Conservation (phyloP, 352 stramenopile species). For the Pythium apleroticum region DNA sequence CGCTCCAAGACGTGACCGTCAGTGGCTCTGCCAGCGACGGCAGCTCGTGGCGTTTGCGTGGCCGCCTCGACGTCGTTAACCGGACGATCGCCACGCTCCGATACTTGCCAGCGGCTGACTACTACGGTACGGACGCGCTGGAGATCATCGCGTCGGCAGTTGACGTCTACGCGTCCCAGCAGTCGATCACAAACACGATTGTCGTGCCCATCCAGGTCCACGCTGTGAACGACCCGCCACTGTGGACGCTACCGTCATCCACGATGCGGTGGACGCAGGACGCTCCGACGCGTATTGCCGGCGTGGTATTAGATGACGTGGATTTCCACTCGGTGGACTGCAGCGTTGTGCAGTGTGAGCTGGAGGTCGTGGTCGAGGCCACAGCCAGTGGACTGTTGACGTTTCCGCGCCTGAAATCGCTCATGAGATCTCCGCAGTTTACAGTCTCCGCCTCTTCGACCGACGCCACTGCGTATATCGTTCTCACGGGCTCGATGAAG, state of each 20-base stretch:
- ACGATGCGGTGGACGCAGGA: slow-evolving; percentile 7
- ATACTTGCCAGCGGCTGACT: slow-evolving; percentile 45
- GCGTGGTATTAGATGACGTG: slow-evolving; percentile 49
- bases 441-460: slow-evolving; percentile 1
- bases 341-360: slow-evolving; percentile 30
- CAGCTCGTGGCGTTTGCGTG: slow-evolving; percentile 16
- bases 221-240: slow-evolving; percentile 55
- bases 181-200: slow-evolving; percentile 29
- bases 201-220: slow-evolving; percentile 40
- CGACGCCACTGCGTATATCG: slow-evolving; percentile 29
- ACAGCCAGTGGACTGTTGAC: slow-evolving; percentile 28
- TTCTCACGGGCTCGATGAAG: slow-evolving; percentile 32
- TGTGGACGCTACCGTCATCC: slow-evolving; percentile 41
- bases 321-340: slow-evolving; percentile 35
- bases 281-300: slow-evolving; percentile 31
- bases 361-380: slow-evolving; percentile 58
- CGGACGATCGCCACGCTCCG: slow-evolving; percentile 31
- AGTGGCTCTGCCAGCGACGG: slow-evolving; percentile 12
- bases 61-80: slow-evolving; percentile 37
- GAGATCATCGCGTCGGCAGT: slow-evolving; percentile 37
- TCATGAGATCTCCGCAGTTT: not conserved
- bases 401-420: slow-evolving; percentile 27
- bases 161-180: slow-evolving; percentile 45
- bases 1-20: slow-evolving; percentile 7
- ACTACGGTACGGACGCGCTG: slow-evolving; percentile 47